Evolutionary conservation across 176 grass and related monocot species (phyloP).

Genomic region (Saccharum spontaneum): DNA sequence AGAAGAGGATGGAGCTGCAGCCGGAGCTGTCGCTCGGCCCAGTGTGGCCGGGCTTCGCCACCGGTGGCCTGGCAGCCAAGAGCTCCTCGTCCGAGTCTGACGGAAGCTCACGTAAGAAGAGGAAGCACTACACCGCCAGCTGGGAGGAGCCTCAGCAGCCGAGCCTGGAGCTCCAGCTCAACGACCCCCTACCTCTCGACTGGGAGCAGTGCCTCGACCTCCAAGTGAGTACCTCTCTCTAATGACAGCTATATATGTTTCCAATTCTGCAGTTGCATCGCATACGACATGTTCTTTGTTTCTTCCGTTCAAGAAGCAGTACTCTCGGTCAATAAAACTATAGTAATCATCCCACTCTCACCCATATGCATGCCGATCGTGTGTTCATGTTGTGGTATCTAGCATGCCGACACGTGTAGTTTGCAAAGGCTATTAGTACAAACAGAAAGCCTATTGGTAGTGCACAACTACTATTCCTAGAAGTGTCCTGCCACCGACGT

Average conservation of each 20-base stretch:
- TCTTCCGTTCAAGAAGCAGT: background rate
- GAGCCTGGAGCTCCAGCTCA: constrained; percentile 73
- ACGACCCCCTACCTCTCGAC: constrained; percentile 73
- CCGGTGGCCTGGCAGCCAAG: background rate
- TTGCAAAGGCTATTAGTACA: background rate
- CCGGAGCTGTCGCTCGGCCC: constrained; percentile 76
- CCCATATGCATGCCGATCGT: background rate
- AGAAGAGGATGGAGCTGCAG: constrained; percentile 41
- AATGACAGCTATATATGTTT: background rate
- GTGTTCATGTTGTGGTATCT: background rate
- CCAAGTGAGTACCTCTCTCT: constrained; percentile 34
- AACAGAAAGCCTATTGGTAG: background rate
- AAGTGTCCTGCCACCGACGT: constrained; percentile 29
- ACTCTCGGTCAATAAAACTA: background rate
- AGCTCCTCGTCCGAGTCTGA: constrained; percentile 82
- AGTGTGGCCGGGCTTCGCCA: constrained; percentile 20
- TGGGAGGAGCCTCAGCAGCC: constrained; percentile 39
- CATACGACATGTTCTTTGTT: background rate
- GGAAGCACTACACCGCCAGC: constrained; percentile 56
- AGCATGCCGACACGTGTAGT: constrained; percentile 10
- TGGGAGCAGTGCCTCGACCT: constrained; percentile 99
- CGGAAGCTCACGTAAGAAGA: constrained; percentile 64
- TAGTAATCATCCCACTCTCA: background rate
- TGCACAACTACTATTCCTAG: background rate
- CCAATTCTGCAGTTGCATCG: background rate